Base-by-base conservation (phyloP, 2,329 filamentous ascomycete genomes). In the Madurella mycetomatis region DNA sequence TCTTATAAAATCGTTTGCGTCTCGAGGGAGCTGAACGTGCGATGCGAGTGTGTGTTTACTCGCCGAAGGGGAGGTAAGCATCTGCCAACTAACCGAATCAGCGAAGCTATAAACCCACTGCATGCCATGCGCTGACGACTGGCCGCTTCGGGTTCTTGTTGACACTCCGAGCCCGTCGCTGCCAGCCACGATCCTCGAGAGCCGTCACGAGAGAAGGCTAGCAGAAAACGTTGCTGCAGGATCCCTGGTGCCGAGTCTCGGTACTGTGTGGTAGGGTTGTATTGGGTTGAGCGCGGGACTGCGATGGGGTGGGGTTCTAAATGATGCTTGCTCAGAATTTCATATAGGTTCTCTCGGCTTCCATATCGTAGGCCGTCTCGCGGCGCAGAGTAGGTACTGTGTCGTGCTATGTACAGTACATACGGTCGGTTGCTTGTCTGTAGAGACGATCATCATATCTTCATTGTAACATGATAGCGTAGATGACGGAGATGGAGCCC, bases 251-350 rank as follows among this genome's bases (percentile, higher is more conserved):
- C 45, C 53, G 49, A 40, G 41, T 45, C 45, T 52, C 53, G 53
- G 54, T 53, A 50, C 48, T 57, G 51, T 46, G 44, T 18, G 12
- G 51, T 17, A 51, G 45, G 55, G 51, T 54, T 16, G 44, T 16
- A 51, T 51, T 41, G 37, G 44, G 19, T 16, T 34, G 51, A 3
- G 40, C 37, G 46, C 17, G 41, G 41, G 9, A 42, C 37, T 47
- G 50, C 25, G 7, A 25, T 25, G 25, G 25, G 7, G 25, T 25
- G 25, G 25, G 25, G 25, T 7, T 25, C 25, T 3, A 25, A 25
- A 25, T n/a, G n/a, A n/a, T n/a, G 25, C 25, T 25, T 25, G 4
- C 25, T 25, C 25, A 25, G 25, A 25, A 7, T 31, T 51, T 48
- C 41, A 52, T 42, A 30, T 32, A 2, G 31, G 16, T 46, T 53